Conservation (phyloP, 306 rosid species). For the Fragaria nilgerrensis region DNA sequence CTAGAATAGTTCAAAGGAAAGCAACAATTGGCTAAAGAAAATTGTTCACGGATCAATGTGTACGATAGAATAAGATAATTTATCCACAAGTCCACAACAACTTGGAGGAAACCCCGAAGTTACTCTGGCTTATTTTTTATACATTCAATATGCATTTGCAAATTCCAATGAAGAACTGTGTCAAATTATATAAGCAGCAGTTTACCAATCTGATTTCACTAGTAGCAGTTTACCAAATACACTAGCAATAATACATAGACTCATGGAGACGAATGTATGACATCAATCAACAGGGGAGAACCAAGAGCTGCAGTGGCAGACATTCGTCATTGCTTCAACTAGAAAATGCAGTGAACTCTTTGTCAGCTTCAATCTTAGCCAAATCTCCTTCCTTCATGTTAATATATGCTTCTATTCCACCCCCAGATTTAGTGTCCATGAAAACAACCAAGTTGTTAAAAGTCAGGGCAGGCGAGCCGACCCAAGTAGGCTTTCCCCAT, state of each 20-base stretch:
- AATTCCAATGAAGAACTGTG: too few species aligned
- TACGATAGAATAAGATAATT: too few species aligned
- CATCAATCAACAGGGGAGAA: not conserved
- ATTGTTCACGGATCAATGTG: too few species aligned
- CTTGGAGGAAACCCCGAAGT: not conserved
- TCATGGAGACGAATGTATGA: not conserved
- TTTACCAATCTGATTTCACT: not conserved
- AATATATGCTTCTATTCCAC: constrained; percentile 31
- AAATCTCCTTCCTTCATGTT: constrained; percentile 19
- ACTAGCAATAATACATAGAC: not conserved
- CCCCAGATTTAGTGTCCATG: constrained; percentile 25
- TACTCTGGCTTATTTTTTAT: not conserved
- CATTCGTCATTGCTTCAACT: not conserved
- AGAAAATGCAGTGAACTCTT: constrained; percentile 19
- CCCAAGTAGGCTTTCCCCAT: constrained; percentile 42
- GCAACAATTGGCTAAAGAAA: too few species aligned
- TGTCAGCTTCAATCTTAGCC: constrained; percentile 23
- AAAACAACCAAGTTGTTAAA: constrained; percentile 23
- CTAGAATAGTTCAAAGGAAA: too few species aligned
- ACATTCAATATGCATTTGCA: too few species aligned
- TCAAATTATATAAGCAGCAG: too few species aligned
- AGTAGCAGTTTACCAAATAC: not conserved
- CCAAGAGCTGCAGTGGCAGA: not conserved
- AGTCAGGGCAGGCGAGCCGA: constrained; percentile 14
- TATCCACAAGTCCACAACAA: not conserved